These are phyloP conservation scores for Beauveria sp. DNA, from an alignment of 2,329 filamentous ascomycete genomes.

Conservation along the genomic window DNA sequence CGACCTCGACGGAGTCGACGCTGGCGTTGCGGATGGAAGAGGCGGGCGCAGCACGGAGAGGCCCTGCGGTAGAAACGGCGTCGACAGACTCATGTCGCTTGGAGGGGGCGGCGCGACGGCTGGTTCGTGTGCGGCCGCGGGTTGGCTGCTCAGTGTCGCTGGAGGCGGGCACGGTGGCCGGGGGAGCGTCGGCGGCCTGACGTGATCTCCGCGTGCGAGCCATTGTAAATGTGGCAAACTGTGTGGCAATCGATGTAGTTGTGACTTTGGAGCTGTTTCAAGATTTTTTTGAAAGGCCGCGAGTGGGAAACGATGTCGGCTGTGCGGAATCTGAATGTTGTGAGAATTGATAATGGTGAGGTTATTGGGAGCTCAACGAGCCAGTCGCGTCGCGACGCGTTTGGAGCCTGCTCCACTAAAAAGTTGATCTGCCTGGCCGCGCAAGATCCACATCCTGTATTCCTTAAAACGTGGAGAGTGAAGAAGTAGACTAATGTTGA, in stretches of 20 bases:
- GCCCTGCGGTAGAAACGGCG: conserved; percentile 16
- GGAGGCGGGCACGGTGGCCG: conserved; percentile 9
- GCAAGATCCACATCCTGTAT: too few relatives aligned
- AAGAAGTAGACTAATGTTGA: too few relatives aligned
- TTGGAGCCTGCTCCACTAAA: conserved; percentile 4
- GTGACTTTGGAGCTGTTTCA: neutral
- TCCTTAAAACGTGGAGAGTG: too few relatives aligned
- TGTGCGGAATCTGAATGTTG: neutral
- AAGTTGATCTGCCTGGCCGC: neutral
- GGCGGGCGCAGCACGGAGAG: neutral
- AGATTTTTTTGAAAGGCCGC: neutral
- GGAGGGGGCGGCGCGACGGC: conserved; percentile 3
- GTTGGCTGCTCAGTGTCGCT: conserved; percentile 18
- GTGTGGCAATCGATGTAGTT: neutral
- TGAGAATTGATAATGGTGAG: neutral
- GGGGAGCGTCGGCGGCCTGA: conserved; percentile 18
- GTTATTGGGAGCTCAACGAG: neutral
- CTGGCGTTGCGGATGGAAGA: conserved; percentile 19
- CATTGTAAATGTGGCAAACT: conserved; percentile 14
- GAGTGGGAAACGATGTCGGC: neutral
- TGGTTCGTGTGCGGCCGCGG: conserved; percentile 17
- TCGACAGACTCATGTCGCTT: conserved; percentile 6
- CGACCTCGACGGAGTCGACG: conserved; percentile 28
- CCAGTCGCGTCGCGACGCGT: conserved; percentile 9
- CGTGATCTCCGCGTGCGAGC: conserved; percentile 26